Percentiles rank a stretch among this genome's conserved stretches.
These are phyloP conservation scores for Oryza meyeriana DNA, from an alignment of 176 grass and related monocot genomes.

Conservation along the genomic window DNA sequence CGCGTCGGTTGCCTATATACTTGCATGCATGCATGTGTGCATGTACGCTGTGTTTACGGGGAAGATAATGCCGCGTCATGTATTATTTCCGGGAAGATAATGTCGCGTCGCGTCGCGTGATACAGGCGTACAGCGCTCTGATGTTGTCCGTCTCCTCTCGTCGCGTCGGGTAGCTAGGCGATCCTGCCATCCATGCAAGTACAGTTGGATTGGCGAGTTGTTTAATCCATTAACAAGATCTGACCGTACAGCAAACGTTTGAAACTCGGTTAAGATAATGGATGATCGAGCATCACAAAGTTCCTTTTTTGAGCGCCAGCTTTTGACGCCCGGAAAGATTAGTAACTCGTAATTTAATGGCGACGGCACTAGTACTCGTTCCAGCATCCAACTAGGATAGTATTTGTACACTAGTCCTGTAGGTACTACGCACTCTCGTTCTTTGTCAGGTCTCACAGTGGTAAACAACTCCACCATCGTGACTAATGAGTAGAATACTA, in stretches of 20 bases:
- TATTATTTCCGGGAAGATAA: neutral
- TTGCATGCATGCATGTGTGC: neutral
- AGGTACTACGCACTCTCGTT: neutral
- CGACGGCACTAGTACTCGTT: neutral
- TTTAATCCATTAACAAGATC: neutral
- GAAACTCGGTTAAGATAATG: neutral
- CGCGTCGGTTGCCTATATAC: neutral
- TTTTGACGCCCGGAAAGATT: neutral
- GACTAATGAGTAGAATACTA: conserved; percentile 9
- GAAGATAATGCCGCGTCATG: neutral
- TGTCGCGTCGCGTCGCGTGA: neutral
- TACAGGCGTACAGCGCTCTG: neutral
- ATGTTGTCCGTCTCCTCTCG: neutral
- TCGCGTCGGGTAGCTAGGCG: neutral
- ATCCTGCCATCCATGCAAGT: neutral
- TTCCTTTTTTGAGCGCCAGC: neutral
- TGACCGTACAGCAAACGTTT: neutral
- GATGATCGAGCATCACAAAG: neutral
- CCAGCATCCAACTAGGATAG: neutral
- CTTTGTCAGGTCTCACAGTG: neutral
- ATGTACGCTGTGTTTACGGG: neutral
- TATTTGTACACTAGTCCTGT: neutral
- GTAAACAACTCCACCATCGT: neutral
- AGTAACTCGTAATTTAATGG: neutral
- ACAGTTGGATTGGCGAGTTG: neutral